A percentile compares a stretch with the other conserved stretches of the same genome.
phyloP scores from a whole-genome alignment of 2,329 filamentous ascomycete species.

The Colletotrichum camelliae region DNA sequence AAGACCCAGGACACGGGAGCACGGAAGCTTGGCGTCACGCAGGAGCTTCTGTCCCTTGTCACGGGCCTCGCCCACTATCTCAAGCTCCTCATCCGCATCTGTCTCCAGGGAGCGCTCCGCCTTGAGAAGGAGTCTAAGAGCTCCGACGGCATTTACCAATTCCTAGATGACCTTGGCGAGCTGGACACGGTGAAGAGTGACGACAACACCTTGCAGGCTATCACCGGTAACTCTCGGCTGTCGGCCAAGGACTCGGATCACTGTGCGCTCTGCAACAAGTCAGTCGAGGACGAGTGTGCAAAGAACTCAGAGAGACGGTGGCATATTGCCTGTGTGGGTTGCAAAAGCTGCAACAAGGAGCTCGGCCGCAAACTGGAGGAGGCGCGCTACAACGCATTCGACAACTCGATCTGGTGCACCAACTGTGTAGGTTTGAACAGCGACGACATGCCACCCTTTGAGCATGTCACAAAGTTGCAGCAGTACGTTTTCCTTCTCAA shows the following conservation, averaged over 20 bases:
- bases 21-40: constrained; percentile 91
- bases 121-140: constrained; percentile 83
- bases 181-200: constrained; percentile 80
- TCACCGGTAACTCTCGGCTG: constrained; percentile 67
- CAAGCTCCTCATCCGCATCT: constrained; percentile 96
- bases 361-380: constrained; percentile 72
- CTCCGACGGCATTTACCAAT: constrained; percentile 78
- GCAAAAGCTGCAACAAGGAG: constrained; percentile 68
- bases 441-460: constrained; percentile 62
- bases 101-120: constrained; percentile 89
- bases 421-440: constrained; percentile 65
- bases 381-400: constrained; percentile 72
- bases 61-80: constrained; percentile 97
- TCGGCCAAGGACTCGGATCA: constrained; percentile 83
- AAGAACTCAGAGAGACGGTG: constrained; percentile 77
- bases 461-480: constrained; percentile 82
- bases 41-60: constrained; percentile 96
- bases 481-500: constrained; percentile 94
- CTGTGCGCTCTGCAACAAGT: constrained; percentile 79
- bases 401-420: constrained; percentile 74
- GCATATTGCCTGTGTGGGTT: constrained; percentile 84
- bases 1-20: constrained; percentile 93
- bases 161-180: constrained; percentile 82
- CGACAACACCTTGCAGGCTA: constrained; percentile 72
- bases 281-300: constrained; percentile 94